Evolutionary conservation across 345 rosid genomes (phyloP), one percentile per base, ranked within the genome.

Genomic region (Pugionium dolabratum): DNA sequence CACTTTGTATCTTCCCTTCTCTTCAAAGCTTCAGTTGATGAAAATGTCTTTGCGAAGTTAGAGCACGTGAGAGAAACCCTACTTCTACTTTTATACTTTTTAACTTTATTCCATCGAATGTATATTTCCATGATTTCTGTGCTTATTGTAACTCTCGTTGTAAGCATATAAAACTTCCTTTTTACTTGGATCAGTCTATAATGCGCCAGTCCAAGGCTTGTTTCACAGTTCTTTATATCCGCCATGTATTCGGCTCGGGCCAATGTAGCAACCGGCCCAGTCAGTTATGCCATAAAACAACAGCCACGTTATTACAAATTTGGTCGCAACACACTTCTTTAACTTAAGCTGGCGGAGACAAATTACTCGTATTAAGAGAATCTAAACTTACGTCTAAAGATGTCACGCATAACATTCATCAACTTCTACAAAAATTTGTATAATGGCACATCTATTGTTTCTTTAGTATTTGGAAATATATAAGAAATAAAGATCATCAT

Each of bases 21-120:
- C 30, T 50, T 67, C 48, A 63, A 67, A 46, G 71, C 44, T 56
- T 58, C 30, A 50, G 4, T 59, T 32, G 52, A 25, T 29, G 40
- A 26, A 37, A 56, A 46, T 35, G 32, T 40, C n/a, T 56, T 47
- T 67, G 72, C 7, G 56, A 47, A 9, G 2, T 37, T 37, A 30
- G 41, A 47, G 34, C 64, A 39, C 28, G 29, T 58, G 31, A 46
- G 56, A 27, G 8, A 25, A n/a, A 36, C 5, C 6, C 2, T 5
- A 32, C 8, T 2, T 65, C n/a, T 42, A 42, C 2, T 9, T 55
- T 9, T 18, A 18, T 18, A 18, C 18, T 18, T 18, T 18, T 18
- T 18, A 9, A 2, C 60, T 18, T 25, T 54, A 2, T 11, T 34
- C 42, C 40, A 53, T 1, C 4, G 7, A 9, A 8, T 27, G 1